Base-by-base conservation (phyloP, 2,329 filamentous ascomycete genomes). In the Aureobasidium sp. region DNA sequence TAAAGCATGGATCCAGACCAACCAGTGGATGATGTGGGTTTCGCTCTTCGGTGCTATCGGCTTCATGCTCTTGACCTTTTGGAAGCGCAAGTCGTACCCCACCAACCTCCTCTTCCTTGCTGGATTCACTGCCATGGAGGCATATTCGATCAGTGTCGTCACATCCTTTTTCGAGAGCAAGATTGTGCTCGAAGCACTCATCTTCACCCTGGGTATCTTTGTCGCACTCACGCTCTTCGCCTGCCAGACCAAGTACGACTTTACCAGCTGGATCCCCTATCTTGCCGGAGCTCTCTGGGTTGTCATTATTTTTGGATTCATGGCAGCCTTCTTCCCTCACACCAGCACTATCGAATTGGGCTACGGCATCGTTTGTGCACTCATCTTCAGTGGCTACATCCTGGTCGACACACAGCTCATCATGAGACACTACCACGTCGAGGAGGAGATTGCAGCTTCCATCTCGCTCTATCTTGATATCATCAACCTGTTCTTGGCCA, bases 181-280 rank as follows among this genome's bases (percentile, higher is more conserved):
- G 57, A 87, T 97, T 71, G 94, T 99, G 24, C 82, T 99, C 52
- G 88, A 96, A 76, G 94, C 94, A 17, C 87, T 96, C 37, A 77
- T 96, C 66, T 85, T 99, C 62, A 99, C 94, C 1, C 74, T 85
- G 11, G 85, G 79, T 58, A 84, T 87, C 68, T 87, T 87, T 69
- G 75, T 86, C 49, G 82, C 80, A 33, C 73, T 87, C 62, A 86
- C 83, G 3, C 76, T 92, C 48, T 97, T 99, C 74, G 94, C 94
- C 54, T 96, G 92, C 83, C 94, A 99, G 80, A 90, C 89, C 66
- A 96, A 95, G 75, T 99, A 99, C 73, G 94, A 99, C 79, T 99
- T 99, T 74, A 97, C 93, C 1, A 88, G 85, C 66, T 99, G 94
- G 93, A 90, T 93, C 80, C 93, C 94, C 19, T 97, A 97, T 73